Evolutionary conservation across 345 rosid species (phyloP).

Genomic region (Arabidopsis suecica): DNA sequence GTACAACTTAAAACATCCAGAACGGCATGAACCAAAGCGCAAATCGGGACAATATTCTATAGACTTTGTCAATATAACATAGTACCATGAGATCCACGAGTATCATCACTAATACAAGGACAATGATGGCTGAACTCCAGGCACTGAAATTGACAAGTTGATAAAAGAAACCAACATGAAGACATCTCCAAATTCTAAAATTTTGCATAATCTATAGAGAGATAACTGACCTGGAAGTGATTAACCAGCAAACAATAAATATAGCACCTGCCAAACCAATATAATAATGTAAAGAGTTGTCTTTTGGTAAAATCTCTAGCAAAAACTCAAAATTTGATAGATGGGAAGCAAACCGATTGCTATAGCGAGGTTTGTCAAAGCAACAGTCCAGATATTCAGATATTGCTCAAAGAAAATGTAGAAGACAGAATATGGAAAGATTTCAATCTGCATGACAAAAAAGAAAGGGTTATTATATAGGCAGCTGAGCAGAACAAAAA

Average conservation of each 20-base stretch:
- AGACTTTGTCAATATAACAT: background rate
- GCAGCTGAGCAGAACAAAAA: slow-evolving; percentile 38
- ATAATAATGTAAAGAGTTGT: slow-evolving; percentile 26
- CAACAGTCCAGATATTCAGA: slow-evolving; percentile 90
- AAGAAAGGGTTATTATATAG: slow-evolving; percentile 26
- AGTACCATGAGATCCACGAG: slow-evolving; percentile 89
- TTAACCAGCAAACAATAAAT: slow-evolving; percentile 72
- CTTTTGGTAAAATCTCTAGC: slow-evolving; percentile 34
- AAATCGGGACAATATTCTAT: slow-evolving; percentile 13
- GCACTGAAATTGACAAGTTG: slow-evolving; percentile 58
- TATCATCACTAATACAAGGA: slow-evolving; percentile 83
- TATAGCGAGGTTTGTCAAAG: slow-evolving; percentile 74
- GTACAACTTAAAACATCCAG: slow-evolving; percentile 13
- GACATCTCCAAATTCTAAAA: slow-evolving; percentile 18
- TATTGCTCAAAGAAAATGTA: slow-evolving; percentile 98
- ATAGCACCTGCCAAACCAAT: slow-evolving; percentile 70
- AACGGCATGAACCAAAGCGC: slow-evolving; percentile 22
- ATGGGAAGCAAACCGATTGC: slow-evolving; percentile 77
- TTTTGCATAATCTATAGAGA: slow-evolving; percentile 27
- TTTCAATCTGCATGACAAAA: slow-evolving; percentile 66
- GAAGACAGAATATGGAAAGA: slow-evolving; percentile 92
- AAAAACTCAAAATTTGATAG: slow-evolving; percentile 26
- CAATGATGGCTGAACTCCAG: slow-evolving; percentile 84
- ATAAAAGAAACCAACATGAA: slow-evolving; percentile 31
- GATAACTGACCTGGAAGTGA: slow-evolving; percentile 81